Evolutionary conservation across 2,329 filamentous ascomycete genomes (phyloP), one percentile per base, ranked within the genome.

Genomic region (Gliomastix tumulicola): DNA sequence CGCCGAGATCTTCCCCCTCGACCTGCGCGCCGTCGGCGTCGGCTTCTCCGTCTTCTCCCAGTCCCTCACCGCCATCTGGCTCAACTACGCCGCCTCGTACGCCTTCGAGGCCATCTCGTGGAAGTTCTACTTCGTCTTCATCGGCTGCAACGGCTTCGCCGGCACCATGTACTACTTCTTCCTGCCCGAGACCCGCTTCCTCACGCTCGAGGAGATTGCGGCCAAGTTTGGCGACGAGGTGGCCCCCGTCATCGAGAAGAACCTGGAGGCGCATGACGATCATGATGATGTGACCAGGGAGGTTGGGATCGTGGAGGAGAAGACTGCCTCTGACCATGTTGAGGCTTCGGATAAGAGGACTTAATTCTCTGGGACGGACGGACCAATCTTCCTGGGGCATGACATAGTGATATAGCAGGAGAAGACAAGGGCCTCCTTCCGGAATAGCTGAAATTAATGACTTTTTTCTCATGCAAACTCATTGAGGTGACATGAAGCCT

Each of bases 41-140:
- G 46, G 46, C 0, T 48, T 54, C 21, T 45, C 53, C 3, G 48
- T 55, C 4, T 54, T 55, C 27, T 45, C 49, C 1, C 46, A 53
- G 17, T 46, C 48, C 4, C 36, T 56, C 16, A 55, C 55, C 3
- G 47, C 49, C 9, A 56, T 57, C n/a, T 54, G 53, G 49, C 44
- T 59, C 4, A 48, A 50, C 0, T 48, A 53, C 5, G 48, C 48
- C 2, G 48, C 54, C 3, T 48, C 51, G 1, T 36, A 48, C 7
- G 55, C 53, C 0, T 54, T 59, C 10, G 48, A 53, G 12, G 41
- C 38, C 3, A 50, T 59, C 21, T 35, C 40, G 4, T 58, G 54
- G 52, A 49, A 39, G 32, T 57, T 51, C 35, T 58, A 57, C 40
- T 50, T 56, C 16, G 49, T 59, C 4, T 57, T 60, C 27, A 57